Percentiles rank a stretch among this genome's conserved stretches.
phyloP scores from a whole-genome alignment of 306 rosid species.

The Lagenaria siceraria region DNA sequence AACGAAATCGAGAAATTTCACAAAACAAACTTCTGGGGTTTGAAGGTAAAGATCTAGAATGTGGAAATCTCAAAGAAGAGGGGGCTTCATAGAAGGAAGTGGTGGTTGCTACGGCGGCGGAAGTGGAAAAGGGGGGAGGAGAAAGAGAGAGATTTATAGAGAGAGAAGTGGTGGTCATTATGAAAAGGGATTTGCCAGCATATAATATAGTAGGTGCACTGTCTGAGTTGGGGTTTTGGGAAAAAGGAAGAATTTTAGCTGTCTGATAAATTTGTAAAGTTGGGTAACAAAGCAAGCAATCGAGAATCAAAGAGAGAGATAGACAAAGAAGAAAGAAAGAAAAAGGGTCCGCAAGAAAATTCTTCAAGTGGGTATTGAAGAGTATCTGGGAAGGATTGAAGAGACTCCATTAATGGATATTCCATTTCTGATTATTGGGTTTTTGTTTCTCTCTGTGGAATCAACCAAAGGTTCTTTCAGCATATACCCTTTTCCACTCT shows the following conservation, averaged over 20 bases:
- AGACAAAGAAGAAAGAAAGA: neutral
- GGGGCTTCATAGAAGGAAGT: constrained; percentile 4
- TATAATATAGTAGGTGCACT: constrained; percentile 6
- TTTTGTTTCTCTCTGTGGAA: neutral
- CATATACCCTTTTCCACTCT: neutral
- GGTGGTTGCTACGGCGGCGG: constrained; percentile 10
- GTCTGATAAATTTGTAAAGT: neutral
- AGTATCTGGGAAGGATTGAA: neutral
- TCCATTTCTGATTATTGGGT: neutral
- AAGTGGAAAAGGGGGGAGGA: constrained; percentile 32
- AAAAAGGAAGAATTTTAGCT: neutral
- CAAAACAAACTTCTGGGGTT: constrained; percentile 31
- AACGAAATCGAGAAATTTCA: constrained; percentile 10
- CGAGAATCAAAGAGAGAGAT: neutral
- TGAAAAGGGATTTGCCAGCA: neutral
- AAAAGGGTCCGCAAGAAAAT: too few relatives aligned
- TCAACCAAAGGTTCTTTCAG: neutral
- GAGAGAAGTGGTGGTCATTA: constrained; percentile 39
- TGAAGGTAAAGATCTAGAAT: constrained; percentile 13
- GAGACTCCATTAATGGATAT: neutral
- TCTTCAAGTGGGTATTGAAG: neutral
- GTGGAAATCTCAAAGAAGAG: constrained; percentile 12
- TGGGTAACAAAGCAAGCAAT: neutral
- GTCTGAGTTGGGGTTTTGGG: neutral
- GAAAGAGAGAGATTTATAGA: constrained; percentile 62